Base-by-base conservation (phyloP, 2,329 filamentous ascomycete species). In the Capronia coronata region DNA sequence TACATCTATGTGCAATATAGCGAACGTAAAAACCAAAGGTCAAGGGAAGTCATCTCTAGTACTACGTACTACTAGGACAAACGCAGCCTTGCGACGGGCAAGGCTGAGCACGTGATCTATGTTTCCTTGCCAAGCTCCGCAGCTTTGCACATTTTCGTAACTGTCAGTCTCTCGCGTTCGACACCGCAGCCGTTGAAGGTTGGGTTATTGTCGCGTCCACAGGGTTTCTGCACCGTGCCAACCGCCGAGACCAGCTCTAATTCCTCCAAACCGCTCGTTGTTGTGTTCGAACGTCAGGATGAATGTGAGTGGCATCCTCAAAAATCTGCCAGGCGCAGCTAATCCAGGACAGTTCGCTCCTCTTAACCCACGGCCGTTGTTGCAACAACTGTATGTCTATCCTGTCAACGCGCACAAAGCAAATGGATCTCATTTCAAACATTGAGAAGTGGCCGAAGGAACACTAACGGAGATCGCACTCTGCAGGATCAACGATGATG, bases 361-460 rank as follows among this genome's bases (percentile, higher is more conserved):
- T 57, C 77, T 97, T 65, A 98, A 98, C 78, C 93, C 93, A 66
- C 87, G 91, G 69, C 93, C 93, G 37, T 89, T 96, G 79, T 85
- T 98, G 67, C 89, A 96, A 75, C 83, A 83, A 66, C 83, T 96
- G 83, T 88, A 82, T 63, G 82, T 78, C 40, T 14, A 30, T 1
- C n/a, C 30, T 37, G 6, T 37, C 13, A 6, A 6, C 34, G 11
- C 8, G 34, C 8, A 18, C 3, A 37, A n/a, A n/a, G 13, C 7
- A 11, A 32, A 32, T 32, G 3, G 6, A 3, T n/a, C 29, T 11
- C 29, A 11, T 32, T n/a, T 6, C 7, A 8, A 11, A n/a, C 29
- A 32, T 9, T 32, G 7, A 11, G 29, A n/a, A 32, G n/a, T 27
- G 29, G 11, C 3, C 29, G 7, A n/a, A 32, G n/a, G n/a, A 3